Percentiles rank a stretch among this genome's conserved stretches.
These are phyloP conservation scores for Candida sithepensis DNA, from an alignment of 805 yeast genomes.

Conservation along the genomic window DNA sequence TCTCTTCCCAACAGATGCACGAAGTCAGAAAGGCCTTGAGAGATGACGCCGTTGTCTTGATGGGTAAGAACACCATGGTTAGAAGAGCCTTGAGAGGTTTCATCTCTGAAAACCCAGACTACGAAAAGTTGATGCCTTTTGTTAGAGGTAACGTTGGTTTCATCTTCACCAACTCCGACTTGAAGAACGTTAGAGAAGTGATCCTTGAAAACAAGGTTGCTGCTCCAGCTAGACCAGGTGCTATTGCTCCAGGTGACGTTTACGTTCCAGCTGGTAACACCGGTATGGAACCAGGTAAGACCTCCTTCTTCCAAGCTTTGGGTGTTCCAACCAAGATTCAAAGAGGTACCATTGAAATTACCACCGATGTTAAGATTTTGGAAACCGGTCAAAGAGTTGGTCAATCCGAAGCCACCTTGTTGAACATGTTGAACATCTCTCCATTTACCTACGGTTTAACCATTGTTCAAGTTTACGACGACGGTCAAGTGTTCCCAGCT, in stretches of 20 bases:
- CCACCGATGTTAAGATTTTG: slow-evolving; percentile 94
- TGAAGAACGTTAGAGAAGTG: slow-evolving; percentile 86
- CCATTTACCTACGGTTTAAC: slow-evolving; percentile 99
- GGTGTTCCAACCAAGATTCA: slow-evolving; percentile 99
- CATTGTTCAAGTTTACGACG: slow-evolving; percentile 95
- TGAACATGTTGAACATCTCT: slow-evolving; percentile 99
- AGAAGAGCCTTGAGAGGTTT: slow-evolving; percentile 99
- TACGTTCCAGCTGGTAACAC: slow-evolving; percentile 99
- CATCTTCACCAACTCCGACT: slow-evolving; percentile 96
- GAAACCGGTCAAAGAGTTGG: slow-evolving; percentile 86
- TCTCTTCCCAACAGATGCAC: slow-evolving; percentile 99
- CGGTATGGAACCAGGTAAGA: slow-evolving; percentile 99
- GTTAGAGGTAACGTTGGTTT: slow-evolving; percentile 99
- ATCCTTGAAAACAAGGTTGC: slow-evolving; percentile 93
- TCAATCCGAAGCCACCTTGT: slow-evolving; percentile 97
- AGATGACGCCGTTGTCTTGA: slow-evolving; percentile 89
- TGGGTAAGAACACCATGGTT: slow-evolving; percentile 99
- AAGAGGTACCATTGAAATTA: slow-evolving; percentile 99
- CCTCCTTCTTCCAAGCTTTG: slow-evolving; percentile 99
- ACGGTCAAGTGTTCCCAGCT: slow-evolving; percentile 97
- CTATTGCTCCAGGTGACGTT: slow-evolving; percentile 96
- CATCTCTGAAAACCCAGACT: slow-evolving; percentile 90
- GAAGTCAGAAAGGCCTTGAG: slow-evolving; percentile 97
- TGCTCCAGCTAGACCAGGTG: slow-evolving; percentile 99
- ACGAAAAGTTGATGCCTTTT: slow-evolving; percentile 90